phyloP scores from a whole-genome alignment of 495 filamentous ascomycete species.

The Penicillium lagena region DNA sequence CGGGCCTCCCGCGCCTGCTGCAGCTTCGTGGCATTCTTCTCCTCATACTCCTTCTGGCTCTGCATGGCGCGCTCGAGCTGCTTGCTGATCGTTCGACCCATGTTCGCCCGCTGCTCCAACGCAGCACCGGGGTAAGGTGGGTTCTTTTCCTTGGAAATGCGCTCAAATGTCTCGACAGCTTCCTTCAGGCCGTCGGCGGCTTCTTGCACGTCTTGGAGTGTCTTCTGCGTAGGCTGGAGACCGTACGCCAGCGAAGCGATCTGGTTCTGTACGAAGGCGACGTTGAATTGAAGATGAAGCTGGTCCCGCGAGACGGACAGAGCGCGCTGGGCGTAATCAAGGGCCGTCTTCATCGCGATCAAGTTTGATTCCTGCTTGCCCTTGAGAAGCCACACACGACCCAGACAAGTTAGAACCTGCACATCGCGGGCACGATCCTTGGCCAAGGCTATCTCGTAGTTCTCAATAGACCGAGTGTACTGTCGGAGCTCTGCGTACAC shows the following conservation, averaged over 20 bases:
- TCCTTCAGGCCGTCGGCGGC: conserved; percentile 82
- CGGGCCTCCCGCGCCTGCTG: conserved; percentile 66
- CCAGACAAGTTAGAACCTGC: conserved; percentile 81
- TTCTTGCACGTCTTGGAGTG: conserved; percentile 67
- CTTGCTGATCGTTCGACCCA: conserved; percentile 89
- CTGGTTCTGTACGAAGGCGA: conserved; percentile 94
- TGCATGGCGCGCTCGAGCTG: conserved; percentile 82
- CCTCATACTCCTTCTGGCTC: conserved; percentile 84
- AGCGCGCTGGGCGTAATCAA: conserved; percentile 86
- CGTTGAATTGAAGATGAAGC: conserved; percentile 91
- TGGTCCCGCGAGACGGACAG: conserved; percentile 73
- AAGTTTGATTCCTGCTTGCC: conserved; percentile 76
- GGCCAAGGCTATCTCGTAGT: conserved; percentile 82
- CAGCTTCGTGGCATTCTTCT: conserved; percentile 81
- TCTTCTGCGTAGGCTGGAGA: conserved; percentile 68
- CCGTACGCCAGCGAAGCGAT: conserved; percentile 74
- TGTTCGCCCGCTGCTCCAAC: conserved; percentile 90
- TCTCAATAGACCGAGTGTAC: conserved; percentile 80
- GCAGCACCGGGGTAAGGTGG: conserved; percentile 87
- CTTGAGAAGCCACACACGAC: conserved; percentile 85
- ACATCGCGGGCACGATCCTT: conserved; percentile 77
- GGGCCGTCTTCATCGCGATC: conserved; percentile 72
- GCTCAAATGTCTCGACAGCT: conserved; percentile 75
- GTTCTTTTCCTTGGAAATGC: conserved; percentile 72
- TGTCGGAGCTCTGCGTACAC: conserved; percentile 85